Percentiles rank a stretch among this genome's conserved stretches.
Conservation (phyloP, 257 asterid species). For the Solanum megistacrolobum region DNA sequence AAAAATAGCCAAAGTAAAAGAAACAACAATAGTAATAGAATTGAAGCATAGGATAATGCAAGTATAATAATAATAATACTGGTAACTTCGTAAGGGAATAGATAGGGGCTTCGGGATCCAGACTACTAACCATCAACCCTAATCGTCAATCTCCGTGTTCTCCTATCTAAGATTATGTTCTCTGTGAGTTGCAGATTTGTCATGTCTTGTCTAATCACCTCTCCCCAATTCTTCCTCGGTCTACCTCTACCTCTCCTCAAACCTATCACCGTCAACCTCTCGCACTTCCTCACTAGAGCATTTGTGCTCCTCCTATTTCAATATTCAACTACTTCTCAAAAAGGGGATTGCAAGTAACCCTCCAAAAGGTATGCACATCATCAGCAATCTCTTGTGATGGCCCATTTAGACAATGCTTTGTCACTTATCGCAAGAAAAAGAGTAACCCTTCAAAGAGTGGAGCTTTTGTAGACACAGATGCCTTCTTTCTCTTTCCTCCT, state of each 20-base stretch:
- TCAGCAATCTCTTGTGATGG: background rate
- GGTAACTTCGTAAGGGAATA: background rate
- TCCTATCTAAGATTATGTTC: background rate
- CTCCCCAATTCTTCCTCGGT: background rate
- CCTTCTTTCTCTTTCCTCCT: background rate
- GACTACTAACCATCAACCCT: background rate
- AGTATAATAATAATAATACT: background rate
- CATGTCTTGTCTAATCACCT: background rate
- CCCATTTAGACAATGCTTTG: background rate
- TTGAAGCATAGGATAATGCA: background rate
- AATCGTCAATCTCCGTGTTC: background rate
- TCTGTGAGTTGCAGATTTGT: background rate
- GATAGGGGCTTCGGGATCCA: background rate
- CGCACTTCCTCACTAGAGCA: background rate
- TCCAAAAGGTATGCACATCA: background rate
- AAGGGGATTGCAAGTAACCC: background rate
- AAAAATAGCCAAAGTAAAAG: background rate
- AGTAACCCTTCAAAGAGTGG: background rate
- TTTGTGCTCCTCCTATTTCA: background rate
- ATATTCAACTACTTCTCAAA: background rate
- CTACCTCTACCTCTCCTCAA: background rate
- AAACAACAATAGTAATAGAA: background rate
- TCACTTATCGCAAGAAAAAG: background rate
- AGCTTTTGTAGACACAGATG: background rate
- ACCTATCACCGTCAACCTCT: background rate